Conservation (phyloP, 1,284 basidiomycete genomes). For the Ceratobasidium sp. region DNA sequence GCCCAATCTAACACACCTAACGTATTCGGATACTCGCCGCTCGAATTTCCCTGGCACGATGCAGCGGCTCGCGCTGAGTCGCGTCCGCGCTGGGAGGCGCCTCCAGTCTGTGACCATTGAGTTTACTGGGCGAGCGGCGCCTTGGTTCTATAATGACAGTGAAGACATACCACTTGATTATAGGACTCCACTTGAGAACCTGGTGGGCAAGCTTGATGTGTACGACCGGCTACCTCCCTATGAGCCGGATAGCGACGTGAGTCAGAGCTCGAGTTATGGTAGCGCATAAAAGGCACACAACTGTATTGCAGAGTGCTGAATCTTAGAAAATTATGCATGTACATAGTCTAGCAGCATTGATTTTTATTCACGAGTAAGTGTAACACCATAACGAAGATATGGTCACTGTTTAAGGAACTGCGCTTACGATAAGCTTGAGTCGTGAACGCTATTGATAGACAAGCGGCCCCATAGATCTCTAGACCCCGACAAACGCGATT, state of each 20-base stretch:
- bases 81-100: neutral
- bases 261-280: too few relatives aligned
- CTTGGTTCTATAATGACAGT: neutral
- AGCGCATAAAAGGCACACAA: neutral
- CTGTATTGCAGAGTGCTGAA: neutral
- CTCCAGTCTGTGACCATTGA: neutral
- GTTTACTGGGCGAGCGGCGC: neutral
- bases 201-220: constrained; percentile 4
- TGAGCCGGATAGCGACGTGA: constrained; percentile 16
- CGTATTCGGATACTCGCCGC: neutral
- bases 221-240: neutral
- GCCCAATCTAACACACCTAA: neutral
- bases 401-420: too few relatives aligned
- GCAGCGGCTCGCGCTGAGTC: neutral
- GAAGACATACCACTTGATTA: neutral
- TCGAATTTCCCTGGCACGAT: neutral
- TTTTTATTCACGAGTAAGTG: neutral
- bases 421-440: too few relatives aligned
- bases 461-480: too few relatives aligned
- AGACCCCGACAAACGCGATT: too few relatives aligned
- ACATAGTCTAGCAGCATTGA: neutral
- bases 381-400: too few relatives aligned
- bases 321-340: neutral
- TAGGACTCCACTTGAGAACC: neutral
- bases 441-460: too few relatives aligned